phyloP scores from a whole-genome alignment of 2,329 filamentous ascomycete genomes.

The Leptographium wingfieldii region DNA sequence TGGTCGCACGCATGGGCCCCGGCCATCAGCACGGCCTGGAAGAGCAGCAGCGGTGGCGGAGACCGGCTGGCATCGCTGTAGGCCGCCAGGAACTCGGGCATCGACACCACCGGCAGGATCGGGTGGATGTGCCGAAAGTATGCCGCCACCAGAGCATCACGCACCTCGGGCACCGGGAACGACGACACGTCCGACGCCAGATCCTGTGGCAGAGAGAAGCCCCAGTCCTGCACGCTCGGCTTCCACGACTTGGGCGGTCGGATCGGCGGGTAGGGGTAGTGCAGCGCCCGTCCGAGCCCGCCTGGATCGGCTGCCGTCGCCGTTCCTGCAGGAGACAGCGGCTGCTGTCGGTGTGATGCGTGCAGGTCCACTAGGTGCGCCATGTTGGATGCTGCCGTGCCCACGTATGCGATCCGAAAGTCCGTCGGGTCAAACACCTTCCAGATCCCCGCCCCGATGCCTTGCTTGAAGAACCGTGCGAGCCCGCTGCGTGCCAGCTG shows the following conservation, averaged over 20 bases:
- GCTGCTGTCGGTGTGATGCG: not conserved
- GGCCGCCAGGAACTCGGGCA: constrained; percentile 9
- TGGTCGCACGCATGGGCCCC: constrained; percentile 16
- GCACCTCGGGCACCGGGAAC: constrained; percentile 12
- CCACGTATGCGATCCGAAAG: constrained; percentile 13
- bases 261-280: constrained; percentile 12
- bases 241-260: constrained; percentile 11
- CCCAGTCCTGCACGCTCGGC: constrained; percentile 5
- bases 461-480: constrained; percentile 10
- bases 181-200: constrained; percentile 7
- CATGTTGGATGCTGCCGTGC: constrained; percentile 10
- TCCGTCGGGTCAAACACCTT: constrained; percentile 8
- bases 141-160: constrained; percentile 14
- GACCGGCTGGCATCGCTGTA: constrained; percentile 3
- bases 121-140: constrained; percentile 19
- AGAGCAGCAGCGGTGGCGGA: constrained; percentile 16
- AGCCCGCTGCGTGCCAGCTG: constrained; percentile 7
- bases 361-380: constrained; percentile 7
- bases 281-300: constrained; percentile 5
- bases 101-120: constrained; percentile 17
- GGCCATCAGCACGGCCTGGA: constrained; percentile 18
- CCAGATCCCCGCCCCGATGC: constrained; percentile 9
- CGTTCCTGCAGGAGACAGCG: not conserved
- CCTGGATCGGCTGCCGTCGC: not conserved
- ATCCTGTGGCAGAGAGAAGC: constrained; percentile 1